These are phyloP conservation scores for Bombardia bombarda DNA, from an alignment of 495 filamentous ascomycete species.

Conservation along the genomic window DNA sequence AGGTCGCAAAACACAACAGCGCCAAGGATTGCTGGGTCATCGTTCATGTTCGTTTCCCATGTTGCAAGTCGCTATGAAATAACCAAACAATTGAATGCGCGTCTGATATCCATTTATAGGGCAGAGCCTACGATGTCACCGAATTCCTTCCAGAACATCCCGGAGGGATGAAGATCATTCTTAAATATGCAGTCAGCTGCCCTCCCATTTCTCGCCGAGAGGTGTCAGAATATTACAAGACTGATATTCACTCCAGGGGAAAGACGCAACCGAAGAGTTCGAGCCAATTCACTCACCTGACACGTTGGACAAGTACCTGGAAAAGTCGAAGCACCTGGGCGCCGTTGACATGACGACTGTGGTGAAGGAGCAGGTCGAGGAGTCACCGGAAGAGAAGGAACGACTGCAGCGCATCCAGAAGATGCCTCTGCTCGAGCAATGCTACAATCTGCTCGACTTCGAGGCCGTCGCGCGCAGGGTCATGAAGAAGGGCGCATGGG, in stretches of 20 bases:
- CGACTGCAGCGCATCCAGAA: constrained; percentile 64
- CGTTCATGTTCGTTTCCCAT: constrained; percentile 45
- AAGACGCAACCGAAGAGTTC: constrained; percentile 78
- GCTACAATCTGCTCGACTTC: constrained; percentile 93
- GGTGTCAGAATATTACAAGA: background rate
- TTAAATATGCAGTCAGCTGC: constrained; percentile 57
- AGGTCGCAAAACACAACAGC: constrained; percentile 61
- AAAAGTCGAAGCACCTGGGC: constrained; percentile 81
- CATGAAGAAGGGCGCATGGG: constrained; percentile 96
- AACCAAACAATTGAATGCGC: too few relatives aligned
- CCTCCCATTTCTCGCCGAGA: background rate
- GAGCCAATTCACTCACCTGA: constrained; percentile 76
- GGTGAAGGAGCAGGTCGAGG: constrained; percentile 58
- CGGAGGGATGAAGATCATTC: constrained; percentile 68
- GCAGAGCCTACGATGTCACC: constrained; percentile 73
- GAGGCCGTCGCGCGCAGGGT: constrained; percentile 78
- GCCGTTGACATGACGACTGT: constrained; percentile 86
- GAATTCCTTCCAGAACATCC: constrained; percentile 67
- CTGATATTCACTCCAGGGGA: constrained; percentile 40
- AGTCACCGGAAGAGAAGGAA: constrained; percentile 69
- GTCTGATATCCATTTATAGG: constrained; percentile 11
- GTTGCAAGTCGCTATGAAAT: too few relatives aligned
- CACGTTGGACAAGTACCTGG: constrained; percentile 72
- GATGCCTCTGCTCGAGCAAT: constrained; percentile 80
- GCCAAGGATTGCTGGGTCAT: constrained; percentile 73